Percentiles rank a stretch among this genome's conserved stretches.
These are phyloP conservation scores for Ehretia macrophylla DNA, from an alignment of 257 asterid genomes.

Conservation along the genomic window DNA sequence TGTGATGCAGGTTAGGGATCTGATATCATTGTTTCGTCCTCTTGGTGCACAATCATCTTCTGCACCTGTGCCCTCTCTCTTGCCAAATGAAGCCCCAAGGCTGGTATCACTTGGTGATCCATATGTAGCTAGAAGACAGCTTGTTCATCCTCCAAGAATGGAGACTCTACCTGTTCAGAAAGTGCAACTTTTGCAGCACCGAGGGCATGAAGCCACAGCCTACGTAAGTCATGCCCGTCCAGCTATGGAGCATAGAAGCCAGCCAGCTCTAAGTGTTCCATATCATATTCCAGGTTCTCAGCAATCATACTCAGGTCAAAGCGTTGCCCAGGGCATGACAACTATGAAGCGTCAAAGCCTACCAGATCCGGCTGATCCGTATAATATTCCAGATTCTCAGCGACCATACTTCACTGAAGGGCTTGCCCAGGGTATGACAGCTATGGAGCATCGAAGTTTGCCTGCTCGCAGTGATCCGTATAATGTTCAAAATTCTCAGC, in stretches of 20 bases:
- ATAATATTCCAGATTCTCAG: background rate
- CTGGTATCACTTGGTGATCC: constrained; percentile 21
- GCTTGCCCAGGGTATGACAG: background rate
- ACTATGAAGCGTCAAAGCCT: background rate
- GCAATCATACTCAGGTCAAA: constrained; percentile 3
- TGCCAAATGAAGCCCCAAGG: constrained; percentile 20
- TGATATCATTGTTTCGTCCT: constrained; percentile 53
- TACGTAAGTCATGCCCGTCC: constrained; percentile 21
- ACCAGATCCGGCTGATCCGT: background rate
- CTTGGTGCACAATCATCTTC: constrained; percentile 25
- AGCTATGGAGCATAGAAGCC: constrained; percentile 13
- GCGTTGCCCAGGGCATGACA: constrained; percentile 8
- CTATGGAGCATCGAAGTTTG: background rate
- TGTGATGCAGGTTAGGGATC: constrained; percentile 41
- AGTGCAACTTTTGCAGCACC: constrained; percentile 23
- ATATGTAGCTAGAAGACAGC: constrained; percentile 21
- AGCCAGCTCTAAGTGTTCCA: constrained; percentile 5
- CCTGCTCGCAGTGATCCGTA: background rate
- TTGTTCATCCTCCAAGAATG: constrained; percentile 15
- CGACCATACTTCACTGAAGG: constrained; percentile 11
- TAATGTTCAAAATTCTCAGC: background rate
- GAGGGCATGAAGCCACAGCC: constrained; percentile 28
- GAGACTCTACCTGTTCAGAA: constrained; percentile 19
- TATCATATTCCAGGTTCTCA: constrained; percentile 2
- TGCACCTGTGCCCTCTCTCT: constrained; percentile 17